Evolutionary conservation across 2,329 filamentous ascomycete genomes (phyloP), one percentile per base, ranked within the genome.

Genomic region (Aquanectria penicillioides): DNA sequence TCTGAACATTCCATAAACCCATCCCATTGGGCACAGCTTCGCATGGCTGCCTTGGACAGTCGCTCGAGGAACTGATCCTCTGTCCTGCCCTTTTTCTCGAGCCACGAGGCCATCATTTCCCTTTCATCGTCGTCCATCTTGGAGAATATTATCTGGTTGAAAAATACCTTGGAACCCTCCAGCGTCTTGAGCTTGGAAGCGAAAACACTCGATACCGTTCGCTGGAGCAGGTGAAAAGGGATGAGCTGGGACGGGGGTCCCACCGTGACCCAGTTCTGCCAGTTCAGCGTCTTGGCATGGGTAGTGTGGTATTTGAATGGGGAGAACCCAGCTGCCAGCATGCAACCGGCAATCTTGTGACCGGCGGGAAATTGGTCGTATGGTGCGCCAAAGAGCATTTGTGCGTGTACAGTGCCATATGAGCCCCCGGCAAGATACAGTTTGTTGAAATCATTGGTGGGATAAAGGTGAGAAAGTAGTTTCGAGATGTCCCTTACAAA

Each of bases 1-100:
- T 68, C 66, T 2, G 63, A 57, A 28, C 66, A 65, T 18, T 70
- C 65, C 44, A 66, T 59, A 22, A 69, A 70, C 6, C 66, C 67
- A 22, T 66, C 64, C 65, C 66, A 70, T n/a, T 62, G 61, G 10
- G 52, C 17, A 23, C 43, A 61, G 17, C 48, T 62, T 38, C 26
- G 47, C 17, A 67, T 46, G 1, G 61, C 40, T 6, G 57, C 41
- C 1, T n/a, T 12, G 8, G 64, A 65, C 56, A 64, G 48, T 9
- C 29, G 18, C 0, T 10, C 22, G 22, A 62, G 36, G 23, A 65
- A 64, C 11, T 56, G 41, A 7, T 53, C 36, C 25, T 63, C 57
- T 5, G 57, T 38, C 36, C 20, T 20, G 5, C 23, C 17, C 5
- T 38, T 18, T 5, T 5, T 13, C 9, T 20, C 18, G 7, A 38